These are phyloP conservation scores for Amauroascus verrucosus DNA, from an alignment of 2,329 filamentous ascomycete genomes.

Conservation along the genomic window DNA sequence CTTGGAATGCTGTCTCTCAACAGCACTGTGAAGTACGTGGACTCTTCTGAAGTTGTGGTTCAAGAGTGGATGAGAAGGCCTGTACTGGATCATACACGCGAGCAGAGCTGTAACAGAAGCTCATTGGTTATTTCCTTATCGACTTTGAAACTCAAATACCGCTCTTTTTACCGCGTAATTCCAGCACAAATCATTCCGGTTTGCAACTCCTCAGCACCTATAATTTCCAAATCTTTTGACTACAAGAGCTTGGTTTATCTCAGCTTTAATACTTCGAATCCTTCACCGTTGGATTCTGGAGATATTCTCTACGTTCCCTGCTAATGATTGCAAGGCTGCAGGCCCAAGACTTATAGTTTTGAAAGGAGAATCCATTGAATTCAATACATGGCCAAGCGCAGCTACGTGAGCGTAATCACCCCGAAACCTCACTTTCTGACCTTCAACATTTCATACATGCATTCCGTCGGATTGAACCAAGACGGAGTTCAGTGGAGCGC, in stretches of 20 bases:
- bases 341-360: too few relatives aligned
- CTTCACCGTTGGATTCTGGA: not conserved
- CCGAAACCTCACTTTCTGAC: not conserved
- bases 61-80: not conserved
- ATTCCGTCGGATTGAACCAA: not conserved
- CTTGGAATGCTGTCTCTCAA: not conserved
- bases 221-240: too few relatives aligned
- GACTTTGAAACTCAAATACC: not conserved
- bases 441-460: not conserved
- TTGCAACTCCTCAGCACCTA: too few relatives aligned
- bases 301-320: not conserved
- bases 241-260: not conserved
- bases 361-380: not conserved
- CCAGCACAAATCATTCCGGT: not conserved
- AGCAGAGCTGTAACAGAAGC: not conserved
- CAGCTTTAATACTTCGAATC: conserved; percentile 13
- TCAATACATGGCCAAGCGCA: not conserved
- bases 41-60: conserved; percentile 9
- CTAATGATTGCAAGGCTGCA: not conserved
- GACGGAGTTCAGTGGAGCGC: conserved; percentile 26
- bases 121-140: not conserved
- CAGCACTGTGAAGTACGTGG: conserved; percentile 7
- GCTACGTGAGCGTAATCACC: not conserved
- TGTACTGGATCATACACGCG: conserved; percentile 2
- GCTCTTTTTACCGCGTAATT: not conserved